Evolutionary conservation across 495 filamentous ascomycete species (phyloP).

Genomic region (Aspergillus bridgeri): DNA sequence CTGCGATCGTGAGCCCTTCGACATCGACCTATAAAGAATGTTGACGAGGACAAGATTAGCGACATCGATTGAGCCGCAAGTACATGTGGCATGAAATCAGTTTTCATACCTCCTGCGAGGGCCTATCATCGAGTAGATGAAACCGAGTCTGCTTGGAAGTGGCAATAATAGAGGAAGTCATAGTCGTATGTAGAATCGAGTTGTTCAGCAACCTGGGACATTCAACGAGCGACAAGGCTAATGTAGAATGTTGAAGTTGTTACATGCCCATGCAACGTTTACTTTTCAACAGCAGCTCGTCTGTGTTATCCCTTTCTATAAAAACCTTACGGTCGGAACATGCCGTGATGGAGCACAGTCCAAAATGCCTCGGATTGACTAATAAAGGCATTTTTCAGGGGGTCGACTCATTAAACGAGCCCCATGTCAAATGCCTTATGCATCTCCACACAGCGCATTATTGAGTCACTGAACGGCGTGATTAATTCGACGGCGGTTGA

Average conservation of each 20-base stretch:
- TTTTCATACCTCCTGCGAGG: conserved; percentile 40
- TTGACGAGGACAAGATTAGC: not conserved
- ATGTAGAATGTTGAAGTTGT: not conserved
- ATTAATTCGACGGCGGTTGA: not conserved
- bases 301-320: not conserved
- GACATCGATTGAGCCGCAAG: not conserved
- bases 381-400: not conserved
- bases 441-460: not conserved
- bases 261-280: not conserved
- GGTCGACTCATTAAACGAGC: not conserved
- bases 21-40: conserved; percentile 55
- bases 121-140: conserved; percentile 40
- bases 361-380: not conserved
- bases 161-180: conserved; percentile 37
- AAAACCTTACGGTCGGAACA: not conserved
- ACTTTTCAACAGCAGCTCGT: not conserved
- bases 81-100: not conserved
- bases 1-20: conserved; percentile 60
- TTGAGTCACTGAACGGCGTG: conserved; percentile 4
- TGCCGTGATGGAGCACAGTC: not conserved
- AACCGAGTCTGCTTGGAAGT: conserved; percentile 48
- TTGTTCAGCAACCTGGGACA: not conserved
- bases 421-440: not conserved
- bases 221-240: not conserved
- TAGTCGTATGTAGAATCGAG: conserved; percentile 1